Percentiles rank a stretch among this genome's conserved stretches.
These are phyloP conservation scores for Abelmoschus esculentus DNA, from an alignment of 345 rosid species.

Conservation along the genomic window DNA sequence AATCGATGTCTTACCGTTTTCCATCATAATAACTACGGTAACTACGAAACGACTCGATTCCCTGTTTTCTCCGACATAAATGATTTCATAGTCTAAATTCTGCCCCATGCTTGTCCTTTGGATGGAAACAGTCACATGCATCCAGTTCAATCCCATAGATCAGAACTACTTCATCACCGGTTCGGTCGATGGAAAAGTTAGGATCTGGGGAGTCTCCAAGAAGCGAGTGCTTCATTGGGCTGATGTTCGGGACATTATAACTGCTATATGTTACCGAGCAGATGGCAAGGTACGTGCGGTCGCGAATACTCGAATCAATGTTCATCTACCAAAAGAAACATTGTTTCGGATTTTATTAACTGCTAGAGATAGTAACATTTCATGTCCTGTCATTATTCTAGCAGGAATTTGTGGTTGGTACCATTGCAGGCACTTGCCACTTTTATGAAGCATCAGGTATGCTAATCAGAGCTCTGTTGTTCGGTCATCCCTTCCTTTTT, in stretches of 20 bases:
- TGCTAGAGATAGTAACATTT: slow-evolving; percentile 6
- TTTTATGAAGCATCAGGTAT: slow-evolving; percentile 57
- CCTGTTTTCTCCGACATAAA: neutral
- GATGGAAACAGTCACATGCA: slow-evolving; percentile 68
- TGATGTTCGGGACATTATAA: slow-evolving; percentile 54
- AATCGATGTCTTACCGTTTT: slow-evolving; percentile 46
- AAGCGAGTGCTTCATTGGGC: slow-evolving; percentile 75
- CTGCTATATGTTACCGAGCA: slow-evolving; percentile 65
- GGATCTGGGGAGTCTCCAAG: slow-evolving; percentile 75
- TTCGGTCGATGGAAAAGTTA: slow-evolving; percentile 87
- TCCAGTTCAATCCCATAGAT: slow-evolving; percentile 69
- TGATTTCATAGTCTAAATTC: neutral
- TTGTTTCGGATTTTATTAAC: neutral
- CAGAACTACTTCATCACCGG: slow-evolving; percentile 75
- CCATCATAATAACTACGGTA: slow-evolving; percentile 65
- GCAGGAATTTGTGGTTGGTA: slow-evolving; percentile 76
- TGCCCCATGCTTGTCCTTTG: slow-evolving; percentile 6
- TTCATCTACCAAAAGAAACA: neutral
- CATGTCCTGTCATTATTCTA: slow-evolving; percentile 8
- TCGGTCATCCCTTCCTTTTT: neutral
- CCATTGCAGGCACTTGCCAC: slow-evolving; percentile 60
- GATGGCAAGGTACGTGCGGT: slow-evolving; percentile 68
- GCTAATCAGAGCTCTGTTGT: neutral
- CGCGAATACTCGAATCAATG: slow-evolving; percentile 1
- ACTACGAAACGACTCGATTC: neutral